Conservation (phyloP, 257 asterid species). For the Ilex asprella region DNA sequence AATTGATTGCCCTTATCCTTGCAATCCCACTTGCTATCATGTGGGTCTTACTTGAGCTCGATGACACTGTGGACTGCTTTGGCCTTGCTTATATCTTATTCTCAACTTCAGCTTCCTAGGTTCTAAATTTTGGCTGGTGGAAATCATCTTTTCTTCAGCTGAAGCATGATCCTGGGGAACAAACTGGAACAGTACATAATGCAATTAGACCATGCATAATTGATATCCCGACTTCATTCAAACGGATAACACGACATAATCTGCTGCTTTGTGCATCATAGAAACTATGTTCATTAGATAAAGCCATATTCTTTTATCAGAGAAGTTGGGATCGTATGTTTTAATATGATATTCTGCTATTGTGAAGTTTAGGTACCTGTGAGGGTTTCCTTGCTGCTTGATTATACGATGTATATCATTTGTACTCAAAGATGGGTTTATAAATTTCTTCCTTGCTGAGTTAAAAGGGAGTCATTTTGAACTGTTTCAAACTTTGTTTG, state of each 20-base stretch:
- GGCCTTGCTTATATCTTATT: not conserved
- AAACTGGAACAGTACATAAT: not conserved
- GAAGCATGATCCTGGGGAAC: not conserved
- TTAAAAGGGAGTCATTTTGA: too few relatives aligned
- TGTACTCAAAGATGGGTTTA: too few relatives aligned
- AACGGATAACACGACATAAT: too few relatives aligned
- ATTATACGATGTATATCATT: too few relatives aligned
- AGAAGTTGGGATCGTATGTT: not conserved
- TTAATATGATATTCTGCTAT: not conserved
- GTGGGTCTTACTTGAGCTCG: conserved; percentile 28
- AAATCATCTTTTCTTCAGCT: not conserved
- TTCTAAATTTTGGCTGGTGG: not conserved
- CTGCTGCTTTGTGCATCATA: not conserved
- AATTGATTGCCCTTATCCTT: conserved; percentile 74
- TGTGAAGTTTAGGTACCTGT: not conserved
- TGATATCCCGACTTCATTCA: not conserved
- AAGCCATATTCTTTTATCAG: not conserved
- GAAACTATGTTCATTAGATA: not conserved
- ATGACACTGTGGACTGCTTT: not conserved
- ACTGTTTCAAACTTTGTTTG: too few relatives aligned
- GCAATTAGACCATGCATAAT: too few relatives aligned
- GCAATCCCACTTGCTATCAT: conserved; percentile 87
- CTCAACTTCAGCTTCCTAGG: not conserved
- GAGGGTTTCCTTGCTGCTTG: too few relatives aligned
- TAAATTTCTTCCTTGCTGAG: too few relatives aligned